phyloP scores from a whole-genome alignment of 495 filamentous ascomycete species.

The Penicillium salamii region DNA sequence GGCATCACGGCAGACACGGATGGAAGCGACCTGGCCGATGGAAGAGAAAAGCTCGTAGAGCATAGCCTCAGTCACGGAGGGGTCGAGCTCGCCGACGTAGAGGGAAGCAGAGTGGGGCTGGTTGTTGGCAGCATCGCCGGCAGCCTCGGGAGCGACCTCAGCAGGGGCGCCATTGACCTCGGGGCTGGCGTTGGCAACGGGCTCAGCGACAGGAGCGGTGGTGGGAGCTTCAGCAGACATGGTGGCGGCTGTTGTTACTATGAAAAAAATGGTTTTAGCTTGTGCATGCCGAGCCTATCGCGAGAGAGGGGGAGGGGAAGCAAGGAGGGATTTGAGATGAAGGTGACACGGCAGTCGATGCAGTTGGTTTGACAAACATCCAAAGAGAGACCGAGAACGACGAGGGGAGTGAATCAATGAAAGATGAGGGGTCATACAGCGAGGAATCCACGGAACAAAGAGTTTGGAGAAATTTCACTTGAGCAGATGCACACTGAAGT shows the following conservation, averaged over 20 bases:
- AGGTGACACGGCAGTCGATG: slow-evolving; percentile 18
- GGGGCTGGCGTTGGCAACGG: slow-evolving; percentile 39
- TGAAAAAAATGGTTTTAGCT: slow-evolving; percentile 13
- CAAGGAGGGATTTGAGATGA: slow-evolving; percentile 3
- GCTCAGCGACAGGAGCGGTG: slow-evolving; percentile 40
- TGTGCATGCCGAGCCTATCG: slow-evolving; percentile 9
- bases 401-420: slow-evolving; percentile 5
- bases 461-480: slow-evolving; percentile 13
- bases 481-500: slow-evolving; percentile 7
- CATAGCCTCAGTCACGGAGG: slow-evolving; percentile 98
- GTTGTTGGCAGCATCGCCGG: slow-evolving; percentile 59
- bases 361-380: slow-evolving; percentile 8
- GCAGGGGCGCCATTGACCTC: slow-evolving; percentile 35
- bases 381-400: slow-evolving; percentile 1
- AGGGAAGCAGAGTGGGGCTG: slow-evolving; percentile 94
- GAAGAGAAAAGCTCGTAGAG: slow-evolving; percentile 99
- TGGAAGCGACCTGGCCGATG: slow-evolving; percentile 97
- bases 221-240: slow-evolving; percentile 50
- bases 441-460: slow-evolving; percentile 18
- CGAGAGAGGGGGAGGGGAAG: slow-evolving; percentile 1
- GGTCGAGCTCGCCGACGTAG: slow-evolving; percentile 98
- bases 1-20: slow-evolving; percentile 98
- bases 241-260: slow-evolving; percentile 30
- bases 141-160: slow-evolving; percentile 31
- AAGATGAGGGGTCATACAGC: slow-evolving; percentile 11